phyloP scores from a whole-genome alignment of 306 rosid species.

The Gastrolobium bilobum region DNA sequence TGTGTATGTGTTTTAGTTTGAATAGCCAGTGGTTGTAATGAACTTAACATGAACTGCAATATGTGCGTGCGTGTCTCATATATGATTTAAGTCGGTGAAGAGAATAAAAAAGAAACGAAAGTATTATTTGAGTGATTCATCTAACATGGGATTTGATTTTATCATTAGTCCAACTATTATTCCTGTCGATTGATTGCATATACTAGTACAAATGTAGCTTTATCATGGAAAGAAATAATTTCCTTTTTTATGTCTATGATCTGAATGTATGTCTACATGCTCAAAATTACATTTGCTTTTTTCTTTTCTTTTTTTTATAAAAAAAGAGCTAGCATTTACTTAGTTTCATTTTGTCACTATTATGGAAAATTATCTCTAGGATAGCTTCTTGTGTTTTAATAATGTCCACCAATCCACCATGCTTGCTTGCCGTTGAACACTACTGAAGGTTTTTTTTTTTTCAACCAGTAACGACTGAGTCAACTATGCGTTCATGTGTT shows the following conservation, averaged over 20 bases:
- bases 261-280: slow-evolving; percentile 13
- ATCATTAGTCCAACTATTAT: slow-evolving; percentile 21
- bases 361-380: slow-evolving; percentile 7
- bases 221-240: not conserved
- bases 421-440: not conserved
- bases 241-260: slow-evolving; percentile 10
- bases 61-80: not conserved
- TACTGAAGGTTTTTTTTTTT: slow-evolving; percentile 44
- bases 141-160: slow-evolving; percentile 15
- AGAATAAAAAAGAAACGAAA: slow-evolving; percentile 6
- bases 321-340: slow-evolving; percentile 4
- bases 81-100: not conserved
- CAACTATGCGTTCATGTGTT: slow-evolving; percentile 71
- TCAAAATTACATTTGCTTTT: slow-evolving; percentile 26
- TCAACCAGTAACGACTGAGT: slow-evolving; percentile 73
- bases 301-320: not conserved
- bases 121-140: slow-evolving; percentile 1
- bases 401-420: not conserved
- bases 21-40: not conserved
- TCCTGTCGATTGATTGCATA: slow-evolving; percentile 1
- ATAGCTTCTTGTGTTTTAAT: not conserved
- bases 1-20: slow-evolving; percentile 37
- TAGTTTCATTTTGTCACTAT: slow-evolving; percentile 17
- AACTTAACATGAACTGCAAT: not conserved
- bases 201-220: not conserved